These are phyloP conservation scores for Penicillium riverlandense DNA, from an alignment of 495 filamentous ascomycete species.

Conservation along the genomic window DNA sequence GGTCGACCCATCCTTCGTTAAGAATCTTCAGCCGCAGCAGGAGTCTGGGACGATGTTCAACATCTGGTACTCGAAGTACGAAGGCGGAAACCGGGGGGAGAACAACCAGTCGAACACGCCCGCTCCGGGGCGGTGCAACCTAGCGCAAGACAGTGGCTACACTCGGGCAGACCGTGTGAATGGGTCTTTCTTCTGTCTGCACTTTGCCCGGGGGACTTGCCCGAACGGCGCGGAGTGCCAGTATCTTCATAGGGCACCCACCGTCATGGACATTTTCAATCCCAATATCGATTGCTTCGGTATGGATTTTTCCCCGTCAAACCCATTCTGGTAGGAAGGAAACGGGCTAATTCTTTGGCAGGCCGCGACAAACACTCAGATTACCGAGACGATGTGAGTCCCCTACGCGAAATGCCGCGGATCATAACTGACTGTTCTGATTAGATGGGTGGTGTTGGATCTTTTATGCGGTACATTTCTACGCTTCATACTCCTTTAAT, in stretches of 20 bases:
- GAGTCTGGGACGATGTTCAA: slow-evolving; percentile 94
- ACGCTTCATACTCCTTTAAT: too few species aligned
- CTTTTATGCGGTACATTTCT: slow-evolving; percentile 50
- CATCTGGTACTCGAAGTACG: slow-evolving; percentile 93
- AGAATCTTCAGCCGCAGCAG: slow-evolving; percentile 59
- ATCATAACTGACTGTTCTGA: slow-evolving; percentile 67
- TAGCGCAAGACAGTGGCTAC: slow-evolving; percentile 77
- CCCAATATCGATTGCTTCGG: slow-evolving; percentile 93
- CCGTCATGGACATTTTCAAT: slow-evolving; percentile 75
- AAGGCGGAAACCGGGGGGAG: slow-evolving; percentile 89
- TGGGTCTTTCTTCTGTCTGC: slow-evolving; percentile 87
- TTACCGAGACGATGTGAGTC: slow-evolving; percentile 45
- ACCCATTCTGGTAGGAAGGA: too few species aligned
- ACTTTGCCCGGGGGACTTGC: slow-evolving; percentile 79
- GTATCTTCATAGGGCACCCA: slow-evolving; percentile 84
- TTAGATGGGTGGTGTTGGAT: slow-evolving; percentile 94
- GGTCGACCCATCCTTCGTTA: slow-evolving; percentile 76
- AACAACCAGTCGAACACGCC: slow-evolving; percentile 70
- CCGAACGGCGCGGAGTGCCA: slow-evolving; percentile 87
- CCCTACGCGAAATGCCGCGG: too few species aligned
- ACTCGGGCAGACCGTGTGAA: slow-evolving; percentile 75
- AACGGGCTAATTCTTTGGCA: background rate
- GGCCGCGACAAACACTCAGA: slow-evolving; percentile 12
- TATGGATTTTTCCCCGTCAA: slow-evolving; percentile 38
- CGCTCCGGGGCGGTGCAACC: slow-evolving; percentile 72